A percentile compares a stretch with the other conserved stretches of the same genome.
Conservation (phyloP, 2,329 filamentous ascomycete genomes). For the Arthrobotrys musiformis region DNA sequence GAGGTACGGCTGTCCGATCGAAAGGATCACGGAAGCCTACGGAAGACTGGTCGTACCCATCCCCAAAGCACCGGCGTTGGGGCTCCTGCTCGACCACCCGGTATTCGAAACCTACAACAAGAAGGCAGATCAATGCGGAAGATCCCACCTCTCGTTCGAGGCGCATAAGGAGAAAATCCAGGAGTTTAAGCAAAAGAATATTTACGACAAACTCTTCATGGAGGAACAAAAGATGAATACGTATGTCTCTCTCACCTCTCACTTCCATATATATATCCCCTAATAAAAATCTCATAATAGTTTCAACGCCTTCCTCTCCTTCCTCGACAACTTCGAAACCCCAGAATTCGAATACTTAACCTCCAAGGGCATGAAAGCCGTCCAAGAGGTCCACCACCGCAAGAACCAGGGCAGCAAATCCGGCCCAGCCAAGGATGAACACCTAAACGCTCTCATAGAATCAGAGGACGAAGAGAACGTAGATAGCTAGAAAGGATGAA, state of each 20-base stretch:
- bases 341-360: slow-evolving; percentile 58
- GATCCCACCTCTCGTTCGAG: slow-evolving; percentile 79
- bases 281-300: slow-evolving; percentile 36
- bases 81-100: slow-evolving; percentile 86
- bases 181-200: slow-evolving; percentile 89
- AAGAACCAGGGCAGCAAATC: slow-evolving; percentile 7
- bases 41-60: slow-evolving; percentile 79
- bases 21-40: slow-evolving; percentile 80
- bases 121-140: slow-evolving; percentile 71
- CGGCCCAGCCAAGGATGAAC: slow-evolving; percentile 30
- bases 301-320: slow-evolving; percentile 59
- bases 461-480: slow-evolving; percentile 49
- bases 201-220: slow-evolving; percentile 90
- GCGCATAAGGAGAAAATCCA: slow-evolving; percentile 81
- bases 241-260: slow-evolving; percentile 68
- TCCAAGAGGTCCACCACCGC: slow-evolving; percentile 42
- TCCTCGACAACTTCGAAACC: slow-evolving; percentile 58
- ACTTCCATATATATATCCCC: neutral
- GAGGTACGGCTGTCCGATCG: slow-evolving; percentile 79
- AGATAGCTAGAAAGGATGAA: slow-evolving; percentile 24
- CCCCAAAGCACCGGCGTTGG: slow-evolving; percentile 90
- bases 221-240: slow-evolving; percentile 88
- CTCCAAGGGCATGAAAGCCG: slow-evolving; percentile 57
- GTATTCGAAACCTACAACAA: slow-evolving; percentile 91
- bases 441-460: slow-evolving; percentile 53